Evolutionary conservation across 2,329 filamentous ascomycete species (phyloP), one percentile per base, ranked within the genome.

Genomic region (Bipolaris cookei): DNA sequence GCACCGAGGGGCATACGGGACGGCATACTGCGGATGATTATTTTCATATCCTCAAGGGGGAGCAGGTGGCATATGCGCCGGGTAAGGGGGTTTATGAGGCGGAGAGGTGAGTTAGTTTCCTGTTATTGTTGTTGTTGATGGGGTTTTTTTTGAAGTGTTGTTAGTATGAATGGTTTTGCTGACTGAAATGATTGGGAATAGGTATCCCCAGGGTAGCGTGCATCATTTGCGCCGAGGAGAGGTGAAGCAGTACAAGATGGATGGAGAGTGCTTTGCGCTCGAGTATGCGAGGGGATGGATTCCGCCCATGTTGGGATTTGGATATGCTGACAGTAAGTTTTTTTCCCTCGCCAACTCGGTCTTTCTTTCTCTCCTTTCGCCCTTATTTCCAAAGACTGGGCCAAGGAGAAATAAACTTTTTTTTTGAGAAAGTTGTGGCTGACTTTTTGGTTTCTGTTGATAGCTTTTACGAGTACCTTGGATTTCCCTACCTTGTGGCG

Each of bases 21-120:
- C 90, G 92, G 48, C 92, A 96, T 83, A 94, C 91, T 11, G 92
- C 92, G 14, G 90, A 96, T 79, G 92, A 97, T 82, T 97, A 95
- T 83, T 97, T 97, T 83, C 86, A 93, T 82, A 96, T 97, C 82
- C 83, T 97, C 30, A 82, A 82, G 32, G 92, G 92, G 68, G 86
- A 88, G 68, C 88, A 96, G 79, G 82, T 86, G 68, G 90, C 91
- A 63, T 93, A 92, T 81, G 83, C 85, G 16, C 69, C 71, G 18
- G 72, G 63, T 4, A 86, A 88, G 2, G 89, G 89, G 64, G 74
- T 81, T 62, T 91, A 86, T 76, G 82, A 84, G 74, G 80, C 88
- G 32, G 89, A 91, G 77, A 47, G 18, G 45, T 47, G 6, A 47
- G 45, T 47, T 43, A 0, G 10, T 10, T 46, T n/a, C 10, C 4